Percentiles rank a stretch among this genome's conserved stretches.
Evolutionary conservation across 176 grass and related monocot genomes (phyloP).

Genomic region (Chloris gayana): DNA sequence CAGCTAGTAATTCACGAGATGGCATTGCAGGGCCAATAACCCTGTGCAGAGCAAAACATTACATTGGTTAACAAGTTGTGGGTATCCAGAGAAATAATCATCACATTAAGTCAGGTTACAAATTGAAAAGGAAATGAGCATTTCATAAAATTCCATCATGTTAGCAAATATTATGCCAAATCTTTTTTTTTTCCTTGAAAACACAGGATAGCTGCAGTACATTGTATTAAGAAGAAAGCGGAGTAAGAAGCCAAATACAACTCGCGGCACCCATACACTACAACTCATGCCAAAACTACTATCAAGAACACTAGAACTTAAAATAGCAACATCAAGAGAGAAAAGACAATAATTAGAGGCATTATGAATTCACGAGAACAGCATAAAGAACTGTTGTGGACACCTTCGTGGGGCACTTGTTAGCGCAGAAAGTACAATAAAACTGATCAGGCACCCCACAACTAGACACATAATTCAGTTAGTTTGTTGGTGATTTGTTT

Average conservation of each 20-base stretch:
- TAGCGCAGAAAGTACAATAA: background rate
- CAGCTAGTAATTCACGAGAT: constrained; percentile 85
- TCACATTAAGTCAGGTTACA: constrained; percentile 11
- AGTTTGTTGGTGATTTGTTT: background rate
- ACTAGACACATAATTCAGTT: background rate
- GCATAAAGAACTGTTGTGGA: background rate
- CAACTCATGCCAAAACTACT: background rate
- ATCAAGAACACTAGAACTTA: background rate
- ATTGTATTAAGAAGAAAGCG: too few relatives aligned
- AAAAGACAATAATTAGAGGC: constrained; percentile 10
- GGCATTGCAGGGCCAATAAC: constrained; percentile 97
- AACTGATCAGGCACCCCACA: background rate
- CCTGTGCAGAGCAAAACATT: constrained; percentile 47
- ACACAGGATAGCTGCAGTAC: too few relatives aligned
- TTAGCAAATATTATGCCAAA: background rate
- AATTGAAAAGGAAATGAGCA: constrained; percentile 13
- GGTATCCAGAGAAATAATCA: constrained; percentile 14
- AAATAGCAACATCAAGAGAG: background rate
- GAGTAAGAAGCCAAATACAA: too few relatives aligned
- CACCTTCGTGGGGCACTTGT: background rate
- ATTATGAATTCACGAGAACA: background rate
- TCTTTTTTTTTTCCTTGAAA: too few relatives aligned
- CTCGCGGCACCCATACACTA: too few relatives aligned
- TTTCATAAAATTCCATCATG: background rate
- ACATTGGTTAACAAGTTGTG: constrained; percentile 12